phyloP scores from a whole-genome alignment of 2,329 filamentous ascomycete genomes.

The Exserohilum turcica region DNA sequence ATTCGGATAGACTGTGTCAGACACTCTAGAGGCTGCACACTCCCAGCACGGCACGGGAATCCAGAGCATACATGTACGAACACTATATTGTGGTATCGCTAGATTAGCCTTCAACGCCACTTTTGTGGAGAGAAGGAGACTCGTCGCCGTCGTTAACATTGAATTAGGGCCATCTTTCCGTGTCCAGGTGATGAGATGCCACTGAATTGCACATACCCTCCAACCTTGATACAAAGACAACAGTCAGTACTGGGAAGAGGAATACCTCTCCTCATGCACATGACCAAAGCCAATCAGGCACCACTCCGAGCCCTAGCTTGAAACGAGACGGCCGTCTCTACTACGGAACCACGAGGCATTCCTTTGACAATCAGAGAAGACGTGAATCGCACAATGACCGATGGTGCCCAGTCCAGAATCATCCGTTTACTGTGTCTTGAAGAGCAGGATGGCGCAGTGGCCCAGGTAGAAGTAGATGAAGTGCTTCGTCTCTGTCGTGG shows the following conservation, averaged over 20 bases:
- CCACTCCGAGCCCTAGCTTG: slow-evolving; percentile 10
- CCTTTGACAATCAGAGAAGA: slow-evolving; percentile 3
- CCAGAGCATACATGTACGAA: slow-evolving; percentile 9
- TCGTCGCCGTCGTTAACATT: slow-evolving; percentile 28
- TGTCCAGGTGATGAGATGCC: background rate
- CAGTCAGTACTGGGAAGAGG: background rate
- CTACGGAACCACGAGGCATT: background rate
- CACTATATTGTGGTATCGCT: slow-evolving; percentile 19
- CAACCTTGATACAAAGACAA: slow-evolving; percentile 2
- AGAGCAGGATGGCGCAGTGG: slow-evolving; percentile 95
- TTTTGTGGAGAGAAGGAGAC: slow-evolving; percentile 34
- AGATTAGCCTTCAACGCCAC: slow-evolving; percentile 16
- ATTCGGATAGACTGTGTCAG: too few species aligned
- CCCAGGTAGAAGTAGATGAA: slow-evolving; percentile 99
- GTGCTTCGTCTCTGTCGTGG: slow-evolving; percentile 85
- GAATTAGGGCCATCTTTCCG: slow-evolving; percentile 7
- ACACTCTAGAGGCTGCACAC: too few species aligned
- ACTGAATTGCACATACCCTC: slow-evolving; percentile 9
- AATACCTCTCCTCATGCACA: background rate
- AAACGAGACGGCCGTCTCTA: slow-evolving; percentile 8
- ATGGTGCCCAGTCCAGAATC: slow-evolving; percentile 9
- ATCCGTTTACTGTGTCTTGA: slow-evolving; percentile 84
- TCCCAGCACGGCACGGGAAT: too few species aligned
- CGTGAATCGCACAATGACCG: slow-evolving; percentile 3
- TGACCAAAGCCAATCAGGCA: background rate